Conservation (phyloP, 768 basidiomycete genomes). For the Suillus weaverae region DNA sequence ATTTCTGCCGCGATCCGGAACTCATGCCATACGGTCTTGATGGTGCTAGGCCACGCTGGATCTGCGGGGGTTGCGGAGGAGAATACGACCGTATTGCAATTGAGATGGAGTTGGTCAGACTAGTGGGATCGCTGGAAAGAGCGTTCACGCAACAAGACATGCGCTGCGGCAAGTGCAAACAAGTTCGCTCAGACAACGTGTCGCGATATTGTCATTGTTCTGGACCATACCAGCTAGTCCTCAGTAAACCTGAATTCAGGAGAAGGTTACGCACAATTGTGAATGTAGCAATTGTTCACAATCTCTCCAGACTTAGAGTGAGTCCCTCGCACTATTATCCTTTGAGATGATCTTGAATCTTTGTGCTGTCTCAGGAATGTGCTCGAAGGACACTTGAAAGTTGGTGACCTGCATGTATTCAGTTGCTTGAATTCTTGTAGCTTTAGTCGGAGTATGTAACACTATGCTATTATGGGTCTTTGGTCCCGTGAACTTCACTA, state of each 20-base stretch:
- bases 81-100: conserved; percentile 90
- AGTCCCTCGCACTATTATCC: conserved; percentile 15
- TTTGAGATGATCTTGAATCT: background rate
- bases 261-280: conserved; percentile 78
- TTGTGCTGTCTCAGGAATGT: conserved; percentile 33
- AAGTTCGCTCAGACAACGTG: conserved; percentile 87
- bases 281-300: conserved; percentile 78
- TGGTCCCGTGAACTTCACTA: background rate
- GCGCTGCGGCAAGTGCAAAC: conserved; percentile 84
- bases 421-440: background rate
- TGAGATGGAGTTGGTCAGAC: conserved; percentile 81
- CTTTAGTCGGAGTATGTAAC: background rate
- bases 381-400: conserved; percentile 39
- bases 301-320: conserved; percentile 67
- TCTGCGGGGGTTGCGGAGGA: conserved; percentile 69
- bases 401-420: conserved; percentile 29
- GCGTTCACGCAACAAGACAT: conserved; percentile 88
- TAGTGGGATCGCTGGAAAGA: conserved; percentile 68
- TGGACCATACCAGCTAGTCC: conserved; percentile 72
- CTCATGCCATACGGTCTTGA: conserved; percentile 60
- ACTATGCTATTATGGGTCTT: background rate
- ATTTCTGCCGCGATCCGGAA: conserved; percentile 91
- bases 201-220: conserved; percentile 87
- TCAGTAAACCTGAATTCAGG: conserved; percentile 70
- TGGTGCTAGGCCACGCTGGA: conserved; percentile 58